Conservation (phyloP, 768 basidiomycete genomes). For the Mycena vitilis region DNA sequence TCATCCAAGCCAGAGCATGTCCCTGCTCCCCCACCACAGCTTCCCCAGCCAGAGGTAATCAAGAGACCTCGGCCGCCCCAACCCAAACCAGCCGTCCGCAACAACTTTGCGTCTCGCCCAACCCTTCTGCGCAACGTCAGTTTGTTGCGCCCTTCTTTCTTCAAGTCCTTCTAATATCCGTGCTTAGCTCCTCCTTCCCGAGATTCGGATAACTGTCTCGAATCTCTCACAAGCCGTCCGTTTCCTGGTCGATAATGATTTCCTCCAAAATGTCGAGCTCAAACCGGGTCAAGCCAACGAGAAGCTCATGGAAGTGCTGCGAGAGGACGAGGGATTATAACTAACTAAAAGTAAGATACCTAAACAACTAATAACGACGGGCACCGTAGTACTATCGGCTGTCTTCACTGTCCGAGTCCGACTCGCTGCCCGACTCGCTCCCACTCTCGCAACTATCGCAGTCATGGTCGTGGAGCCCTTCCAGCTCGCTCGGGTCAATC, state of each 20-base stretch:
- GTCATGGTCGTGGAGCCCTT: conserved; percentile 49
- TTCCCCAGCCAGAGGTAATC: conserved; percentile 23
- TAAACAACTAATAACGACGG: conserved; percentile 16
- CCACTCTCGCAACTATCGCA: conserved; percentile 50
- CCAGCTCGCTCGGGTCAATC: conserved; percentile 65
- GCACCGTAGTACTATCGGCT: conserved; percentile 22
- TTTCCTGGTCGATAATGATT: conserved; percentile 92
- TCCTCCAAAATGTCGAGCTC: conserved; percentile 83
- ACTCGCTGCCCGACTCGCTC: conserved; percentile 44
- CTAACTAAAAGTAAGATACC: conserved; percentile 30
- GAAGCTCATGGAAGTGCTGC: conserved; percentile 71
- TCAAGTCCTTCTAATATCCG: conserved; percentile 17
- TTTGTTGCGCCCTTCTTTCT: conserved; percentile 19
- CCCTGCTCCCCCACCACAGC: conserved; percentile 4
- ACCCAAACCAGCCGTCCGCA: conserved; percentile 64
- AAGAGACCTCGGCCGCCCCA: conserved; percentile 41
- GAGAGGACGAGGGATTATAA: conserved; percentile 30
- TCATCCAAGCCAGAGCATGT: conserved; percentile 60
- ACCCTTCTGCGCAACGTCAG: conserved; percentile 85
- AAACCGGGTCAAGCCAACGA: conserved; percentile 80
- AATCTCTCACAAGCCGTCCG: conserved; percentile 93
- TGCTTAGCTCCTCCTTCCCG: conserved; percentile 79
- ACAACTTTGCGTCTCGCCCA: conserved; percentile 75
- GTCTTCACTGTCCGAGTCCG: conserved; percentile 36
- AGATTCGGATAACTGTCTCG: conserved; percentile 89